Evolutionary conservation across 73 alveolate species (phyloP).

Genomic region (Paraurostyla sp.): DNA sequence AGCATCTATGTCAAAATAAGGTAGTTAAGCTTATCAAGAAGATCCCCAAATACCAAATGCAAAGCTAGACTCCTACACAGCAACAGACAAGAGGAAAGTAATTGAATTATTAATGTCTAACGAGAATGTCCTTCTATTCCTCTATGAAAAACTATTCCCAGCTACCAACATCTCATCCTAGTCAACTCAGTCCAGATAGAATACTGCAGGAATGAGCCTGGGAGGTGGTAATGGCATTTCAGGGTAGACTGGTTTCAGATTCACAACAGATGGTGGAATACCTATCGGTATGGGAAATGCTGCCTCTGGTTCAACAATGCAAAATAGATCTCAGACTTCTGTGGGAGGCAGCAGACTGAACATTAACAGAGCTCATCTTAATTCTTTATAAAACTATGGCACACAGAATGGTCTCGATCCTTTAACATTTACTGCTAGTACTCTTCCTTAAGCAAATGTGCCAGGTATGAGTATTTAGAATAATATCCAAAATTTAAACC

Average conservation of each 20-base stretch:
- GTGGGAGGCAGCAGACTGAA: constrained; percentile 52
- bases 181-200: constrained; percentile 25
- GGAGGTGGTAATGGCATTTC: constrained; percentile 31
- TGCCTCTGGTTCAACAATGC: constrained; percentile 8
- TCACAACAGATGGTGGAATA: constrained; percentile 10
- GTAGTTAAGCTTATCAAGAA: constrained; percentile 39
- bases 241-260: too few species aligned
- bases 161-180: constrained; percentile 41
- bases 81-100: constrained; percentile 77
- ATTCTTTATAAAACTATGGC: neutral
- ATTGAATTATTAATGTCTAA: constrained; percentile 73
- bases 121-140: constrained; percentile 77
- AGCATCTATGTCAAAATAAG: constrained; percentile 21
- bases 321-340: constrained; percentile 8
- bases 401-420: neutral
- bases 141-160: constrained; percentile 82
- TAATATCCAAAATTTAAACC: constrained; percentile 61
- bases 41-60: constrained; percentile 25
- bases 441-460: constrained; percentile 1
- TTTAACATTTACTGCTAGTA: neutral
- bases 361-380: constrained; percentile 13
- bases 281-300: neutral
- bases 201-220: constrained; percentile 45
- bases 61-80: constrained; percentile 66
- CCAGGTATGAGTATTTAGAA: constrained; percentile 54